These are phyloP conservation scores for Carex scoparia DNA, from an alignment of 176 grass and related monocot species.

Conservation along the genomic window DNA sequence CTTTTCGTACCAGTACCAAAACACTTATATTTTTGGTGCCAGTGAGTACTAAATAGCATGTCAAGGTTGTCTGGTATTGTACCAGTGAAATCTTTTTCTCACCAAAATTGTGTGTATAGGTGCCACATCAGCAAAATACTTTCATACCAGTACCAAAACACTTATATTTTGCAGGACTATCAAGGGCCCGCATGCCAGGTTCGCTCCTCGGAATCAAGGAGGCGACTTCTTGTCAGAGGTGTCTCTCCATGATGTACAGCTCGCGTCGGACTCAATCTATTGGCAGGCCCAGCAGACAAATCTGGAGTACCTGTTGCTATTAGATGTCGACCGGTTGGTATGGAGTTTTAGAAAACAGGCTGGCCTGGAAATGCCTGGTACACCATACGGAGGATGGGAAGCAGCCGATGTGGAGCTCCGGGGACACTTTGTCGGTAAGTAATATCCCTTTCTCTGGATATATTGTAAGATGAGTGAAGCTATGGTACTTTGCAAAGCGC, in stretches of 20 bases:
- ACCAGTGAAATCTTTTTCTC: not conserved
- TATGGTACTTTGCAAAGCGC: too few species aligned
- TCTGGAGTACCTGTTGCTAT: conserved; percentile 74
- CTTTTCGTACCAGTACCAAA: not conserved
- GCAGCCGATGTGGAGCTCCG: conserved; percentile 41
- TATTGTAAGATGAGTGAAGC: not conserved
- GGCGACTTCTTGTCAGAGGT: conserved; percentile 37
- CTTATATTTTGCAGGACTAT: conserved; percentile 15
- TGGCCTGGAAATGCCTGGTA: conserved; percentile 43
- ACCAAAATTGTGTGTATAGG: not conserved
- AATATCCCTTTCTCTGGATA: not conserved
- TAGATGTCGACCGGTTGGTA: conserved; percentile 57
- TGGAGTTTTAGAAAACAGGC: conserved; percentile 65
- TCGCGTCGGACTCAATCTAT: conserved; percentile 41
- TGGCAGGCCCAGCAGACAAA: conserved; percentile 64
- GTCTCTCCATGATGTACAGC: conserved; percentile 55
- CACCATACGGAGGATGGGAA: conserved; percentile 76
- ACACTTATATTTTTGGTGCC: not conserved
- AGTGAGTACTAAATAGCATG: not conserved
- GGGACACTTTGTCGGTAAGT: conserved; percentile 79
- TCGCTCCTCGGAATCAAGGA: not conserved
- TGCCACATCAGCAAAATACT: not conserved
- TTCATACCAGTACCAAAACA: not conserved
- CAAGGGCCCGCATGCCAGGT: conserved; percentile 5
- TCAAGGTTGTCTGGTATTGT: not conserved